These are phyloP conservation scores for Lactuca sativa DNA, from an alignment of 129 eudicot species.

Conservation along the genomic window DNA sequence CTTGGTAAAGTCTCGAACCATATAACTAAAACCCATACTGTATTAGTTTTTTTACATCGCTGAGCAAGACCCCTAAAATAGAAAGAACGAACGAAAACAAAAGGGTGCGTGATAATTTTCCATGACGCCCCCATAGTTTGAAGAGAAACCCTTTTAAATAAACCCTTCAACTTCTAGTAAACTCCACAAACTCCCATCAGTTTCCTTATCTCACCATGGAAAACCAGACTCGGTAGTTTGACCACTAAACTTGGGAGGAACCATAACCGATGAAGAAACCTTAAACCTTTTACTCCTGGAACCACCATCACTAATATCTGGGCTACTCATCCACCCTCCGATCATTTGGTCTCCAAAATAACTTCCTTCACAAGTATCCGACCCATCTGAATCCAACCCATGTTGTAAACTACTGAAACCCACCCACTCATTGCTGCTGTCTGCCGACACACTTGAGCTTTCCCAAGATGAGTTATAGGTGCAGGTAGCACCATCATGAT, in stretches of 20 bases:
- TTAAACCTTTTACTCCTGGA: conserved; percentile 75
- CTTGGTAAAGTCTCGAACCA: not conserved
- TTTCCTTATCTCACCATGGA: conserved; percentile 30
- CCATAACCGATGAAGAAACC: conserved; percentile 70
- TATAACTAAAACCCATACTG: not conserved
- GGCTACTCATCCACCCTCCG: conserved; percentile 72
- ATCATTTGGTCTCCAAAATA: conserved; percentile 43
- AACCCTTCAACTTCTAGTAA: conserved; percentile 19
- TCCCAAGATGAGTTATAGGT: conserved; percentile 54
- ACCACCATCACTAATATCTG: conserved; percentile 47
- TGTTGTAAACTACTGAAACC: conserved; percentile 37
- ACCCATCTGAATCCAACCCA: conserved; percentile 59
- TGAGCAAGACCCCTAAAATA: not conserved
- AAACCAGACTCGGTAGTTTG: conserved; percentile 37
- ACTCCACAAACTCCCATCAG: conserved; percentile 3
- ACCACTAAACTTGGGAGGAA: conserved; percentile 66
- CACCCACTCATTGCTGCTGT: conserved; percentile 54
- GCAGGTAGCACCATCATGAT: conserved; percentile 31
- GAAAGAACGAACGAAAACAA: not conserved
- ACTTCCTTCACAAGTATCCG: conserved; percentile 53
- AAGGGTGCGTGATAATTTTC: conserved; percentile 20
- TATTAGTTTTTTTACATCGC: conserved; percentile 22
- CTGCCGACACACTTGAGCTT: conserved; percentile 46
- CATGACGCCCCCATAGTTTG: conserved; percentile 24
- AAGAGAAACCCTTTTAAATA: conserved; percentile 8